These are phyloP conservation scores for Jaltomata sinuosa DNA, from an alignment of 257 asterid species.

Conservation along the genomic window DNA sequence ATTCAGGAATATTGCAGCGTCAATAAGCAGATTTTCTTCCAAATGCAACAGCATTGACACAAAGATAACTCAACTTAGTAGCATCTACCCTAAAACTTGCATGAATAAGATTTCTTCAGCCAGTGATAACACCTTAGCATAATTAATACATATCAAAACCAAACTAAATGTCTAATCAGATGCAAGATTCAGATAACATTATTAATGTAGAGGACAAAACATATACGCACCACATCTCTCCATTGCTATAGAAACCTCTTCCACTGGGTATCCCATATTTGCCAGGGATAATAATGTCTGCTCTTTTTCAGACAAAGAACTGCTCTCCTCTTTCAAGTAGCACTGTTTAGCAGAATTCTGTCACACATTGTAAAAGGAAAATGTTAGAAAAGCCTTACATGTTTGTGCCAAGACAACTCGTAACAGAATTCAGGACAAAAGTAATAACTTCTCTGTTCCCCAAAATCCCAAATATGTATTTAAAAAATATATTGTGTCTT, in stretches of 20 bases:
- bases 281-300: slow-evolving; percentile 19
- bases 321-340: slow-evolving; percentile 13
- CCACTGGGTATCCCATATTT: slow-evolving; percentile 54
- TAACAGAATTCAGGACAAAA: neutral
- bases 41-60: neutral
- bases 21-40: neutral
- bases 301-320: slow-evolving; percentile 36
- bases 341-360: neutral
- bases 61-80: neutral
- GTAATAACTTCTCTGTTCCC: neutral
- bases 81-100: neutral
- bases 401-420: neutral
- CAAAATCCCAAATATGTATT: neutral
- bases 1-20: neutral
- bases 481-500: neutral
- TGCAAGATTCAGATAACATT: neutral
- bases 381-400: neutral
- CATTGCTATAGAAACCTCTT: slow-evolving; percentile 48
- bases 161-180: neutral
- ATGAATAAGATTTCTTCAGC: neutral
- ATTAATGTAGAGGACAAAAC: neutral
- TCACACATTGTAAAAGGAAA: neutral
- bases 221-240: slow-evolving; percentile 46
- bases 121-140: neutral
- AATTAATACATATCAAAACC: neutral